phyloP scores from a whole-genome alignment of 208 protist genomes.

The Angomonas deanei region DNA sequence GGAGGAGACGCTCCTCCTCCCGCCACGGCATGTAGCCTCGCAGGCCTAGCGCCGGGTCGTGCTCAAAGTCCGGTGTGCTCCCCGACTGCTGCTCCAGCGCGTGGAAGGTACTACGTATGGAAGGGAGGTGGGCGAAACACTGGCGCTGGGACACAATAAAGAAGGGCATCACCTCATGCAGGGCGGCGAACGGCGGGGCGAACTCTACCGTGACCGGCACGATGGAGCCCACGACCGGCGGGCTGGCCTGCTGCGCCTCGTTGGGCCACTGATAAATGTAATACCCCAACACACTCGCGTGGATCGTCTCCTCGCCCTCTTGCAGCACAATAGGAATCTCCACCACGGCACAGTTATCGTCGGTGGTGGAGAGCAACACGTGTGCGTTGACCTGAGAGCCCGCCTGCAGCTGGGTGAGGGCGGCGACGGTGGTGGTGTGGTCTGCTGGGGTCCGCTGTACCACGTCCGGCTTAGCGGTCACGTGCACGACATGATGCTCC shows the following conservation, averaged over 20 bases:
- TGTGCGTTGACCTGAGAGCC: constrained; percentile 37
- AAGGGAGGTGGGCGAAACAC: constrained; percentile 28
- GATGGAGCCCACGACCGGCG: constrained; percentile 46
- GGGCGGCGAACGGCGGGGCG: constrained; percentile 30
- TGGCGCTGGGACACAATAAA: constrained; percentile 55
- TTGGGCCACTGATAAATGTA: constrained; percentile 62
- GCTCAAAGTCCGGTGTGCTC: neutral
- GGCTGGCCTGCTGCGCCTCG: constrained; percentile 1
- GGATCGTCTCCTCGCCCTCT: constrained; percentile 3
- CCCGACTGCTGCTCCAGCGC: neutral
- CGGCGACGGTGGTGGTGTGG: constrained; percentile 24
- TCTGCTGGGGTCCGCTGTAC: constrained; percentile 69
- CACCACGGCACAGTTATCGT: constrained; percentile 78
- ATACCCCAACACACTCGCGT: constrained; percentile 60
- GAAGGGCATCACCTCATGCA: constrained; percentile 56
- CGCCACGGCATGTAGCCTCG: constrained; percentile 73
- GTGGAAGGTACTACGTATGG: constrained; percentile 19
- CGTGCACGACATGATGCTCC: constrained; percentile 52
- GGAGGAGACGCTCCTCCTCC: constrained; percentile 10
- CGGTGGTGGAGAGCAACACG: constrained; percentile 75
- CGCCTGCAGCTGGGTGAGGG: constrained; percentile 24
- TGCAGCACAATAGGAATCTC: constrained; percentile 28
- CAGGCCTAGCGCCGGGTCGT: constrained; percentile 20
- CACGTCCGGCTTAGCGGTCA: constrained; percentile 52
- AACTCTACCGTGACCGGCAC: constrained; percentile 60